These are phyloP conservation scores for Lodderomyces parapsilosis DNA, from an alignment of 1,139 yeast genomes.

Conservation along the genomic window DNA sequence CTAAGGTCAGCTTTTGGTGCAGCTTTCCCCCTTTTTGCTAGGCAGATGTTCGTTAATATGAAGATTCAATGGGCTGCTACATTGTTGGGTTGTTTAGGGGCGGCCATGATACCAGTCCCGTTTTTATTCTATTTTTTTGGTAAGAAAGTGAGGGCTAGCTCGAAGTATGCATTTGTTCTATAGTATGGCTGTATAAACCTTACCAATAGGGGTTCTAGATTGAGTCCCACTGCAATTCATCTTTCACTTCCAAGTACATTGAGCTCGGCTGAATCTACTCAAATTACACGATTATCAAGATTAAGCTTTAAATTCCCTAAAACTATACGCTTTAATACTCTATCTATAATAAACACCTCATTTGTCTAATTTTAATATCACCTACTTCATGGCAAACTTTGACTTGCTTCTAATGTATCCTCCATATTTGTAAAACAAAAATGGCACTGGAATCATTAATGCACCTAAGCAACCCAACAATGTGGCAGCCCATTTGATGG, in stretches of 20 bases:
- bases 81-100: constrained; percentile 67
- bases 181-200: too few relatives aligned
- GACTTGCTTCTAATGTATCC: constrained; percentile 49
- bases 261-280: too few relatives aligned
- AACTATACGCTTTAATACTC: neutral
- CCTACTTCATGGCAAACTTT: constrained; percentile 52
- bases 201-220: too few relatives aligned
- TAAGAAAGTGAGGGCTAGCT: constrained; percentile 53
- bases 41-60: constrained; percentile 71
- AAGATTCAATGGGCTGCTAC: constrained; percentile 85
- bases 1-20: constrained; percentile 61
- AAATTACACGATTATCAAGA: too few relatives aligned
- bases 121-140: constrained; percentile 68
- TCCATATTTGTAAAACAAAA: constrained; percentile 68
- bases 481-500: constrained; percentile 82
- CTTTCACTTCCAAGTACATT: too few relatives aligned
- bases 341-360: neutral
- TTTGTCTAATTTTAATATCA: too few relatives aligned
- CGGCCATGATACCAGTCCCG: constrained; percentile 69
- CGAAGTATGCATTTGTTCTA: constrained; percentile 57
- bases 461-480: constrained; percentile 69
- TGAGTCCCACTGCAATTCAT: too few relatives aligned
- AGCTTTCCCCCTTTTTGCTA: constrained; percentile 50
- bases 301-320: too few relatives aligned
- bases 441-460: constrained; percentile 69